Evolutionary conservation across 2,329 filamentous ascomycete genomes (phyloP), one percentile per base, ranked within the genome.

Genomic region (Neofusicoccum parvum): DNA sequence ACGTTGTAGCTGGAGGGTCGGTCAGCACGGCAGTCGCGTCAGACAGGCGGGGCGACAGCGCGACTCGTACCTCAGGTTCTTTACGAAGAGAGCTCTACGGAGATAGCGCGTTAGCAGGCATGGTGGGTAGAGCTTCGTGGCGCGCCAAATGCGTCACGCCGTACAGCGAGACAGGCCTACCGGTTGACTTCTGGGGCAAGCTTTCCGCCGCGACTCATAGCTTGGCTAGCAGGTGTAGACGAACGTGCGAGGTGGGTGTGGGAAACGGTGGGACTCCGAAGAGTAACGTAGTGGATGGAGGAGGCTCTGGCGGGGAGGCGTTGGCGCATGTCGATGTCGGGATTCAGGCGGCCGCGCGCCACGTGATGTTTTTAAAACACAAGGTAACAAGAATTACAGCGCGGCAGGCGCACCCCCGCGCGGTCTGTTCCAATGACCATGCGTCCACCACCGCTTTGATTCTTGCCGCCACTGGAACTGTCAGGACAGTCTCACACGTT

Each of bases 181-280:
- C 93, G 91, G 87, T 98, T 98, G 85, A 97, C 94, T 91, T 99
- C 95, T 83, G 95, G 94, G 85, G 94, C 94, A 87, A 98, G 91
- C 88, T 97, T 98, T 84, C 90, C 90, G 85, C 88, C 89, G 85
- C 92, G 91, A 92, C 90, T 96, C 92, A 96, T 96, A 89, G 88
- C 90, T 93, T 88, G 74, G 71, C 68, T 71, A 67, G 43, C 56
- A 62, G 62, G 67, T 41, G 48, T 65, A 65, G 68, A 65, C 66
- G 62, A 62, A 36, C 68, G 65, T 59, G 67, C 41, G 41, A 58
- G 66, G 34, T 65, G 60, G 50, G 51, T 54, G 41, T 56, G 59
- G 37, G 66, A 60, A 62, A 58, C 62, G 62, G 64, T 66, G 64
- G 63, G 27, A 62, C 65, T 66, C 65, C 65, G 65, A 58, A 66